Conservation (phyloP, 1,284 basidiomycete genomes). For the Rhodotorula mucilaginosa region DNA sequence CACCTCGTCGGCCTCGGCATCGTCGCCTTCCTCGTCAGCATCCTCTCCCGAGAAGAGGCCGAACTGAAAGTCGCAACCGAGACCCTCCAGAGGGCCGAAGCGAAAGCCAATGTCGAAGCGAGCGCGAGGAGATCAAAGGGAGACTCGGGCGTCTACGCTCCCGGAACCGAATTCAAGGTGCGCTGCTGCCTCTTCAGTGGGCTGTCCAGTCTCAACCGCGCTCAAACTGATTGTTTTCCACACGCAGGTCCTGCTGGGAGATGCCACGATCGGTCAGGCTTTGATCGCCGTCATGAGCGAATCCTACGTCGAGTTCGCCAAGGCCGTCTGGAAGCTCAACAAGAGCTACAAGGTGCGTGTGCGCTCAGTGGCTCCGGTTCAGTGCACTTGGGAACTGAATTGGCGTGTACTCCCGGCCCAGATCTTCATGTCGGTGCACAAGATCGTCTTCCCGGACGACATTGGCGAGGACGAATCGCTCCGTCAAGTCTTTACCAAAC, state of each 20-base stretch:
- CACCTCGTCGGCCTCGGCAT: slow-evolving; percentile 39
- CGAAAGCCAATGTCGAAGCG: slow-evolving; percentile 10
- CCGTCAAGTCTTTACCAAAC: slow-evolving; percentile 33
- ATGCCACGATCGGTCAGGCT: slow-evolving; percentile 38
- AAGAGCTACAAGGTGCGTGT: slow-evolving; percentile 31
- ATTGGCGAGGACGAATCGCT: slow-evolving; percentile 33
- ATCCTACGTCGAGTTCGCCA: slow-evolving; percentile 33
- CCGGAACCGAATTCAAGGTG: slow-evolving; percentile 40
- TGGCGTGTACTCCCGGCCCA: not conserved
- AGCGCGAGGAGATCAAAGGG: slow-evolving; percentile 19
- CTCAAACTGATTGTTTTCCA: too few relatives aligned
- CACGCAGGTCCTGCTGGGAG: slow-evolving; percentile 35
- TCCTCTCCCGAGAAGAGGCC: slow-evolving; percentile 37
- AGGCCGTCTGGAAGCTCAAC: slow-evolving; percentile 43
- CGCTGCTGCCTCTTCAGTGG: not conserved
- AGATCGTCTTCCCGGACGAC: slow-evolving; percentile 40
- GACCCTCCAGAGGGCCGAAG: slow-evolving; percentile 35
- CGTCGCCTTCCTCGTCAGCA: slow-evolving; percentile 37
- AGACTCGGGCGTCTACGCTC: slow-evolving; percentile 25
- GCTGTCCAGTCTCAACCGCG: too few relatives aligned
- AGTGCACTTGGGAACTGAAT: too few relatives aligned
- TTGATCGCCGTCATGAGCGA: slow-evolving; percentile 41
- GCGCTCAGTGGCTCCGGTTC: too few relatives aligned
- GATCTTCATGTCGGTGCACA: slow-evolving; percentile 3
- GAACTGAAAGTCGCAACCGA: slow-evolving; percentile 31